Evolutionary conservation across 345 rosid genomes (phyloP).

Genomic region (Ceriops tagal): DNA sequence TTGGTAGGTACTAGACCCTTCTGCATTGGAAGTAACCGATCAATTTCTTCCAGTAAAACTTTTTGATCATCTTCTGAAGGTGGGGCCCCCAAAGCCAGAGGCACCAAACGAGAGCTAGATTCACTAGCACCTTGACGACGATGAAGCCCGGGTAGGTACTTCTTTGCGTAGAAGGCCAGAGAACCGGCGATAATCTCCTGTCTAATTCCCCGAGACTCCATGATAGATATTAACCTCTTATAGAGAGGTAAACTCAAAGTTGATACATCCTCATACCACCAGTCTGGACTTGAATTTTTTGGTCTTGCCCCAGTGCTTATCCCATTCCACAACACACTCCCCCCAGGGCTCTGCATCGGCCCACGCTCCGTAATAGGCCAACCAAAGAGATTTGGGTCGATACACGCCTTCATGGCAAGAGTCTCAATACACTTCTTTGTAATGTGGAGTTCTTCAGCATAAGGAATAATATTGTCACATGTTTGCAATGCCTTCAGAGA

Average conservation of each 20-base stretch:
- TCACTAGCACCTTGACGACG: conserved; percentile 63
- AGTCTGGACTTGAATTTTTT: conserved; percentile 65
- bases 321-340: conserved; percentile 94
- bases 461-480: conserved; percentile 60
- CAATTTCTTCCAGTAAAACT: conserved; percentile 67
- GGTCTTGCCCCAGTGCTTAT: conserved; percentile 93
- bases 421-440: conserved; percentile 76
- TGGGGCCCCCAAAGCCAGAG: conserved; percentile 48
- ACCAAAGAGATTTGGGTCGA: conserved; percentile 86
- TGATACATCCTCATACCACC: conserved; percentile 97
- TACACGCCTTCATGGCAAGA: conserved; percentile 65
- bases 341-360: conserved; percentile 97
- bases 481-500: conserved; percentile 76
- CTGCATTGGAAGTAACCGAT: conserved; percentile 64
- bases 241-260: conserved; percentile 67
- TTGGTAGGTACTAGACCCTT: conserved; percentile 76
- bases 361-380: conserved; percentile 95
- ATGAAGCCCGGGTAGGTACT: conserved; percentile 78
- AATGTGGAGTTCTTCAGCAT: conserved; percentile 69
- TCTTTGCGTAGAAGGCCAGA: conserved; percentile 63
- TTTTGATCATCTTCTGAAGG: conserved; percentile 88
- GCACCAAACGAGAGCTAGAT: conserved; percentile 58
- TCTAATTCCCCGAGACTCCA: conserved; percentile 81
- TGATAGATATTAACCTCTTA: conserved; percentile 60
- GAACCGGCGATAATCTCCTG: conserved; percentile 75